Conservation (phyloP, 2,329 filamentous ascomycete genomes). For the Cordyceps pruinosa region DNA sequence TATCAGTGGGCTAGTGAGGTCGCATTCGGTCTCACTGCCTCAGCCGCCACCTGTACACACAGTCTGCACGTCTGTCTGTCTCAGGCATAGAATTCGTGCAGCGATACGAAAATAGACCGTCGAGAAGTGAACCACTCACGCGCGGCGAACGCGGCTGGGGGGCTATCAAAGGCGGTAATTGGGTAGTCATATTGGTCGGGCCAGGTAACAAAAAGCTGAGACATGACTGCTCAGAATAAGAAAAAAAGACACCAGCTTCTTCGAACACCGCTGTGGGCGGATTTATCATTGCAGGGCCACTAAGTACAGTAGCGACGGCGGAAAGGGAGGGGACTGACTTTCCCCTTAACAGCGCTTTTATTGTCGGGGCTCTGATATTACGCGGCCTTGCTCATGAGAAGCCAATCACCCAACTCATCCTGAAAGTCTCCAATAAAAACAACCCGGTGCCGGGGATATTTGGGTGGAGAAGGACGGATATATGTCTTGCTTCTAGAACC, state of each 20-base stretch:
- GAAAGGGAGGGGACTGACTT: not conserved
- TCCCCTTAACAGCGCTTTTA: too few species aligned
- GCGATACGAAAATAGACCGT: not conserved
- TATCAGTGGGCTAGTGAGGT: not conserved
- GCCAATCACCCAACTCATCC: not conserved
- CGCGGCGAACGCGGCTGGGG: not conserved
- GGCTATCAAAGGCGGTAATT: not conserved
- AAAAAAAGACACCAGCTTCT: too few species aligned
- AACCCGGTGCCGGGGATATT: not conserved
- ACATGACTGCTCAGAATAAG: not conserved
- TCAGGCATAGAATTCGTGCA: not conserved
- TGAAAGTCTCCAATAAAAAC: not conserved
- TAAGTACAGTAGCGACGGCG: not conserved
- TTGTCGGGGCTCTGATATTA: too few species aligned
- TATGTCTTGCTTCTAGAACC: not conserved
- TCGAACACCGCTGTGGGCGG: too few species aligned
- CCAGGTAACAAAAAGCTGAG: not conserved
- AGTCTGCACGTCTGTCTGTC: not conserved
- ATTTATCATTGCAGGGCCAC: not conserved
- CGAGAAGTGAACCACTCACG: not conserved
- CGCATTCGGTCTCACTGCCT: not conserved
- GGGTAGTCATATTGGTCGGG: not conserved
- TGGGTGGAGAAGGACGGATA: slow-evolving; percentile 1
- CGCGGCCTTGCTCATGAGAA: not conserved
- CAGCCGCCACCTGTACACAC: not conserved